Evolutionary conservation across 1,284 basidiomycete genomes (phyloP).

Genomic region (Boletus austroedulis): DNA sequence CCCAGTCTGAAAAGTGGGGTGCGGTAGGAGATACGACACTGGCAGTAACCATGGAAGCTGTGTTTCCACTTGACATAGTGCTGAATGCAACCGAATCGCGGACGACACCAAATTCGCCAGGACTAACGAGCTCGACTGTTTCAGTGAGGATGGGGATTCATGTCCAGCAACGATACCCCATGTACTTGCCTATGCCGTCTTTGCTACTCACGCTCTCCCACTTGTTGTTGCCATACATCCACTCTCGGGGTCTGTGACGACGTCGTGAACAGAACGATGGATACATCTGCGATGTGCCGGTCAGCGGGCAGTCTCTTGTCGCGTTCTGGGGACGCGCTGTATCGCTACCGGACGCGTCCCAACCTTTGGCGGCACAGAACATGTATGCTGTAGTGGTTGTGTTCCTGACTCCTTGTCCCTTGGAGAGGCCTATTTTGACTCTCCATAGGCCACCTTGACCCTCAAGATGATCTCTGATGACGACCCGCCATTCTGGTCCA

Average conservation of each 20-base stretch:
- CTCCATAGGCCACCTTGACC: constrained; percentile 43
- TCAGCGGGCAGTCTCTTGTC: constrained; percentile 18
- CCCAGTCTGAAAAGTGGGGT: constrained; percentile 32
- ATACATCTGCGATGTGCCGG: constrained; percentile 23
- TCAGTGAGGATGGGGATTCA: constrained; percentile 78
- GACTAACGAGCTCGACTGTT: too few relatives aligned
- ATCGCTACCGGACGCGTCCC: too few relatives aligned
- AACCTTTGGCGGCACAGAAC: too few relatives aligned
- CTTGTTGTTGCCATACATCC: constrained; percentile 95
- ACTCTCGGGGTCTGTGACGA: constrained; percentile 80
- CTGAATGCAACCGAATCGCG: constrained; percentile 31
- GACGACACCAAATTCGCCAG: too few relatives aligned
- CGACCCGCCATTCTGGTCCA: constrained; percentile 84
- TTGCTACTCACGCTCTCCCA: constrained; percentile 81
- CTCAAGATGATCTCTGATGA: constrained; percentile 61
- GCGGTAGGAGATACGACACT: constrained; percentile 27
- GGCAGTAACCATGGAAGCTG: constrained; percentile 30
- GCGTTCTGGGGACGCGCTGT: constrained; percentile 23
- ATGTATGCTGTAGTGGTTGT: constrained; percentile 29
- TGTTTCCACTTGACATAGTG: constrained; percentile 12
- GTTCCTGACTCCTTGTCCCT: constrained; percentile 48
- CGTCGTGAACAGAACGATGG: constrained; percentile 29
- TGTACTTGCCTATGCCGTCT: constrained; percentile 89
- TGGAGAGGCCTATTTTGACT: constrained; percentile 59
- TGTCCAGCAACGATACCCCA: constrained; percentile 80